Evolutionary conservation across 129 eudicot species (phyloP), one percentile per base, ranked within the genome.

Genomic region (Chrysanthemum makinoi): DNA sequence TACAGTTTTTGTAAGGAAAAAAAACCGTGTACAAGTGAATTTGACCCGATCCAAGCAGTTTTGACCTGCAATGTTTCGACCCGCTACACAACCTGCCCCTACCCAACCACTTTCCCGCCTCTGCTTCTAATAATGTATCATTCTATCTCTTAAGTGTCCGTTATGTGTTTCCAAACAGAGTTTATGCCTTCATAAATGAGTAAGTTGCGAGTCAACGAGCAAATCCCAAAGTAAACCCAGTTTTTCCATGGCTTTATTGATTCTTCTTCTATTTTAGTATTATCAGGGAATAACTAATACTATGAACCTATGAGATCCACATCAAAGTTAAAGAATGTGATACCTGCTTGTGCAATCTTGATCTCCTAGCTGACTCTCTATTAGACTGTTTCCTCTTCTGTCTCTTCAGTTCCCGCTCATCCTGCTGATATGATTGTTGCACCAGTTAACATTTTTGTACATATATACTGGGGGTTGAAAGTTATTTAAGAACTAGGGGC

Each of bases 271-370:
- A 22, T 39, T 26, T 59, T 26, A 26, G 24, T 60, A 26, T 30
- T 30, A 30, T 30, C 6, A 30, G 35, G 35, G 35, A 30, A 17
- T 22, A 60, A 17, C 65, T 26, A 58, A 58, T 30, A 26, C 6
- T 56, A 26, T n/a, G 60, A 56, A 0, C 13, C 72, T 68, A 68
- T 50, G 44, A 51, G 26, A 50, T 28, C 19, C 46, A 69, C 17
- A 16, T 52, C 16, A 19, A 57, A 74, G 51, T 5, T 24, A 7
- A 60, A 48, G 44, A 19, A 30, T 56, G 19, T 18, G 56, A 56
- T 85, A 93, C 98, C 98, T 93, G 98, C 72, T 93, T 93, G 55
- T 96, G 96, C 81, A 93, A 75, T 76, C 98, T 89, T 76, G 96
- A 93, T 67, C 96, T 84, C 79, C 98, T 87, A 62, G 98, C 98